These are phyloP conservation scores for Chlorella sorokiniana DNA, from an alignment of 139 green algal species.

Conservation along the genomic window DNA sequence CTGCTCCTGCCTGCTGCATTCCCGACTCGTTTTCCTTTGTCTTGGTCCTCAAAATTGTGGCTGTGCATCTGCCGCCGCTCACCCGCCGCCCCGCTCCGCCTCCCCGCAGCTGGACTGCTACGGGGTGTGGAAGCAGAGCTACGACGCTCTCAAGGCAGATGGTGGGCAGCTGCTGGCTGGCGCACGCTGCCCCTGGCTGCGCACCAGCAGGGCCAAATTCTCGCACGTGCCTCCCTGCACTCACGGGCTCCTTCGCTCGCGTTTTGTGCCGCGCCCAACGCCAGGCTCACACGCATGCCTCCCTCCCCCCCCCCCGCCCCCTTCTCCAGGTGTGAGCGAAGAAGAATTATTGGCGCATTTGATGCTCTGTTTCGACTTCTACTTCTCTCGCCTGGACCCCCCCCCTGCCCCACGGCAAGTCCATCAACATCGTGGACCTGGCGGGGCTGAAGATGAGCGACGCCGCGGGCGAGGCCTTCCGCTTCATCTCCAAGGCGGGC, in stretches of 20 bases:
- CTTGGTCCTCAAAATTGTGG: too few species aligned
- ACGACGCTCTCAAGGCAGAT: not conserved
- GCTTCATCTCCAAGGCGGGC: slow-evolving; percentile 34
- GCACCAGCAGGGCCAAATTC: too few species aligned
- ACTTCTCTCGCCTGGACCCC: slow-evolving; percentile 28
- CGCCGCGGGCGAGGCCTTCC: slow-evolving; percentile 12
- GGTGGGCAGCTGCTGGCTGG: not conserved
- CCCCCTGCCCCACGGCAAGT: slow-evolving; percentile 18
- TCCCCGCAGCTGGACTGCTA: slow-evolving; percentile 6
- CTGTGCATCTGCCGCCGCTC: not conserved
- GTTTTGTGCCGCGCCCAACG: too few species aligned
- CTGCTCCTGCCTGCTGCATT: too few species aligned
- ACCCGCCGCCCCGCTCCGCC: not conserved
- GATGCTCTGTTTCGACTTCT: slow-evolving; percentile 33
- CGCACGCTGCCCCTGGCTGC: not conserved
- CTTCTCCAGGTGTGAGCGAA: slow-evolving; percentile 15
- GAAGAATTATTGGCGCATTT: slow-evolving; percentile 39
- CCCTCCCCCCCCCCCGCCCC: not conserved
- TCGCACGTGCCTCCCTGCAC: not conserved
- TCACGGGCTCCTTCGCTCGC: not conserved
- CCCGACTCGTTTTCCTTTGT: too few species aligned
- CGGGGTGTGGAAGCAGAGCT: slow-evolving; percentile 1
- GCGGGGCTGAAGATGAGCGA: slow-evolving; percentile 28
- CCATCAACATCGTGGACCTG: slow-evolving; percentile 42
- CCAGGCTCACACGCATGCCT: not conserved